These are phyloP conservation scores for Boletus insuetus DNA, from an alignment of 768 basidiomycete species.

Conservation along the genomic window DNA sequence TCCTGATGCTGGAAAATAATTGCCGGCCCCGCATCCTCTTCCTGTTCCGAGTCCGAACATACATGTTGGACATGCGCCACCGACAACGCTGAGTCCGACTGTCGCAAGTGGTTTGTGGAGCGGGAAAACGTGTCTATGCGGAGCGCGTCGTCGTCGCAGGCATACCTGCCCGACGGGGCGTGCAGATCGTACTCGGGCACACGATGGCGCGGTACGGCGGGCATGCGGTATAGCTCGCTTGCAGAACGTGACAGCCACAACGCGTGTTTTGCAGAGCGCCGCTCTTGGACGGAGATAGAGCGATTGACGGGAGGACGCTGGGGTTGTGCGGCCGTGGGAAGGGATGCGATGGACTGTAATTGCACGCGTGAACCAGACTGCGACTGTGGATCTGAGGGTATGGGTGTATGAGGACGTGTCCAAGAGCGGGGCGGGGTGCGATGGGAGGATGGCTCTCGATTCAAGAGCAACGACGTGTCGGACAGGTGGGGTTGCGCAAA, in stretches of 20 bases:
- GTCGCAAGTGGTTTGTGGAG: slow-evolving; percentile 16
- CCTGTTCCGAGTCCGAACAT: neutral
- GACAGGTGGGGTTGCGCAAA: neutral
- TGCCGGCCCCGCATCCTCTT: neutral
- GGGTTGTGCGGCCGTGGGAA: neutral
- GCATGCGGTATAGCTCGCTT: slow-evolving; percentile 18
- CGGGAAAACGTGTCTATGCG: neutral
- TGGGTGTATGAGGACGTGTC: neutral
- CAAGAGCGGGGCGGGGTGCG: neutral
- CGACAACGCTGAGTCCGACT: slow-evolving; percentile 20
- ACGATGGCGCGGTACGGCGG: neutral
- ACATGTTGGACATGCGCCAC: neutral
- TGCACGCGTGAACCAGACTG: neutral
- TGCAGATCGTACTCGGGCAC: neutral
- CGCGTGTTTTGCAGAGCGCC: slow-evolving; percentile 9
- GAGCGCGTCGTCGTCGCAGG: neutral
- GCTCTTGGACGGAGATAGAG: slow-evolving; percentile 2
- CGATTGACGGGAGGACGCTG: neutral
- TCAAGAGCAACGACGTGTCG: neutral
- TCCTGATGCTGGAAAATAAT: slow-evolving; percentile 18
- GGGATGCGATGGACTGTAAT: neutral
- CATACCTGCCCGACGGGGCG: neutral
- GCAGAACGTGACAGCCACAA: slow-evolving; percentile 23
- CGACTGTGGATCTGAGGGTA: neutral
- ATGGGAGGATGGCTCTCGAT: neutral